These are phyloP conservation scores for Ambrosia trifida DNA, from an alignment of 129 eudicot genomes.

Conservation along the genomic window DNA sequence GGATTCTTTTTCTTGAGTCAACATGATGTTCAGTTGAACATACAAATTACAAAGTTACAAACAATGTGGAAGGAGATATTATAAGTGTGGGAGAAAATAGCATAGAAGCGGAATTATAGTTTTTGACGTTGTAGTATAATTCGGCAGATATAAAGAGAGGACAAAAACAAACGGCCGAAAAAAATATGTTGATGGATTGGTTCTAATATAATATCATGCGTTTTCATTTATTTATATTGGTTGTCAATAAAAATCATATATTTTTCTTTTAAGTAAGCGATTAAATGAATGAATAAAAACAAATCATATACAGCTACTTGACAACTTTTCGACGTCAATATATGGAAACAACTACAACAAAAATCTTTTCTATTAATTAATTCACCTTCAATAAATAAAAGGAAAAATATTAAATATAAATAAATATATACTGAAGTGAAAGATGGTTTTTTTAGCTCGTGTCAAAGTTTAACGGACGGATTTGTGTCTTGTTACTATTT, in stretches of 20 bases:
- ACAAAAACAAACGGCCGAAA: conserved; percentile 23
- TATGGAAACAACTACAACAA: not conserved
- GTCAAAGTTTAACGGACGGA: too few species aligned
- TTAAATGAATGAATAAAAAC: not conserved
- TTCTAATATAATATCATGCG: conserved; percentile 9
- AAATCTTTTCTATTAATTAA: too few species aligned
- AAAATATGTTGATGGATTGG: conserved; percentile 25
- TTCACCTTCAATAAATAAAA: too few species aligned
- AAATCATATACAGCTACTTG: not conserved
- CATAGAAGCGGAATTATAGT: conserved; percentile 2
- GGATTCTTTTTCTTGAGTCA: conserved; percentile 27
- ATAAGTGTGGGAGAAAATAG: not conserved
- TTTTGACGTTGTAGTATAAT: not conserved
- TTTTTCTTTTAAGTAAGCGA: too few species aligned
- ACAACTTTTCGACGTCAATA: not conserved
- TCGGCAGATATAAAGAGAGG: conserved; percentile 17
- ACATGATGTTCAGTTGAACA: conserved; percentile 9
- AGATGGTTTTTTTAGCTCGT: too few species aligned
- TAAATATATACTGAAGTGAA: too few species aligned
- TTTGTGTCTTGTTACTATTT: too few species aligned
- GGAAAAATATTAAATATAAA: too few species aligned
- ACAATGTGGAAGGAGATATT: not conserved
- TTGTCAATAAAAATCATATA: too few species aligned
- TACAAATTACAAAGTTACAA: not conserved
- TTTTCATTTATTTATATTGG: not conserved